A percentile compares a stretch with the other conserved stretches of the same genome.
phyloP scores from a whole-genome alignment of 495 filamentous ascomycete species.

The Aspergillus mulundensis region DNA sequence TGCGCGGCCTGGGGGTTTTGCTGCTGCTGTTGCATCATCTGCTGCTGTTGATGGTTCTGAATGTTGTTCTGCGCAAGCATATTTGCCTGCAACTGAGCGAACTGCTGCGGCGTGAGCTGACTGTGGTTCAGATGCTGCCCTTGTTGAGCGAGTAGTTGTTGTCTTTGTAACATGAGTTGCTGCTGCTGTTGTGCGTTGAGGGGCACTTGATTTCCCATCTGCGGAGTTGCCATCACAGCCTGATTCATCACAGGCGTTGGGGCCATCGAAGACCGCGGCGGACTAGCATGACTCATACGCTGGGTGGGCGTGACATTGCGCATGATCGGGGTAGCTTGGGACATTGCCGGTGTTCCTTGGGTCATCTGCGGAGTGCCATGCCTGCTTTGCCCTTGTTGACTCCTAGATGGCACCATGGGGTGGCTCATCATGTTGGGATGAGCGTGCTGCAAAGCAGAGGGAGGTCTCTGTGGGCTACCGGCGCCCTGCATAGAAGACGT shows the following conservation, averaged over 20 bases:
- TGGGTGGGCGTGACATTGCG: conserved; percentile 67
- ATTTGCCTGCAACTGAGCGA: conserved; percentile 42
- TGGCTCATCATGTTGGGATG: conserved; percentile 63
- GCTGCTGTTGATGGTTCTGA: conserved; percentile 44
- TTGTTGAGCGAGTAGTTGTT: conserved; percentile 46
- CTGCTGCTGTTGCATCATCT: conserved; percentile 41
- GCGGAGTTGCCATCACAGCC: conserved; percentile 43
- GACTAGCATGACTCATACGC: conserved; percentile 68
- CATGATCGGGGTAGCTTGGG: conserved; percentile 65
- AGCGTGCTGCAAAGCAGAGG: conserved; percentile 71
- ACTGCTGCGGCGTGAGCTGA: conserved; percentile 45
- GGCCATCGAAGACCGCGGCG: conserved; percentile 55
- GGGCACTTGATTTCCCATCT: conserved; percentile 35
- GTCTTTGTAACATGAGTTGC: conserved; percentile 44
- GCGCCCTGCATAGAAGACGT: conserved; percentile 71
- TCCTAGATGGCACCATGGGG: conserved; percentile 71
- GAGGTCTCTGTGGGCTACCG: conserved; percentile 69
- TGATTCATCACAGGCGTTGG: conserved; percentile 56
- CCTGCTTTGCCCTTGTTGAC: conserved; percentile 71
- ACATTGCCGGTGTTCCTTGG: conserved; percentile 73
- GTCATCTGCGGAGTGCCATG: conserved; percentile 80
- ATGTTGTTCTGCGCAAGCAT: conserved; percentile 54
- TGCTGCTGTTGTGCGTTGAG: conserved; percentile 46
- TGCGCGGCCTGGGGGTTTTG: conserved; percentile 36
- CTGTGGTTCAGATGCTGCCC: conserved; percentile 39